These are phyloP conservation scores for Nitzschia sp. DNA, from an alignment of 108 stramenopile genomes.

Conservation along the genomic window DNA sequence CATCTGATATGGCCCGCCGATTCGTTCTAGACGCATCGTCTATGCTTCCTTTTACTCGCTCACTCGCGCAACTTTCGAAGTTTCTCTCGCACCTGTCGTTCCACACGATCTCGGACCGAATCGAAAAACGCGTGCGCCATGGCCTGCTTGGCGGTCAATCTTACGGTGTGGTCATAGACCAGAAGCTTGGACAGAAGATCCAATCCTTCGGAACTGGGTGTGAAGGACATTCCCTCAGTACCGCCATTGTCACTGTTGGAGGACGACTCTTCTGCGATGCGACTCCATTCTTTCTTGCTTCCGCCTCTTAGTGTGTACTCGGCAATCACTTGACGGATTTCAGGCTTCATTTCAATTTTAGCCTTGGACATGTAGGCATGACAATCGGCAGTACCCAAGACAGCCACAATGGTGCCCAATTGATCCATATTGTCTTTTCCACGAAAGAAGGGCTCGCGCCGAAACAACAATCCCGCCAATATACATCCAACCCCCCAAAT, in stretches of 20 bases:
- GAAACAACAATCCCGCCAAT: conserved; percentile 74
- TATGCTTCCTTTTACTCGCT: background rate
- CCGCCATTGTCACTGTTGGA: background rate
- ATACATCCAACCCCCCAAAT: conserved; percentile 89
- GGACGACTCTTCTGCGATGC: background rate
- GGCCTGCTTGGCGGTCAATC: conserved; percentile 83
- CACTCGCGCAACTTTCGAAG: conserved; percentile 5
- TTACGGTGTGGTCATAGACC: conserved; percentile 78
- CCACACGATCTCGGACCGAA: conserved; percentile 47
- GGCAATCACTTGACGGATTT: conserved; percentile 35
- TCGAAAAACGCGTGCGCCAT: conserved; percentile 87
- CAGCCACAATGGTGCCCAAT: conserved; percentile 72
- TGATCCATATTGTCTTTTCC: conserved; percentile 86
- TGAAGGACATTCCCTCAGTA: background rate
- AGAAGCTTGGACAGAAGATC: conserved; percentile 78
- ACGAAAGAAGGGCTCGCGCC: conserved; percentile 83
- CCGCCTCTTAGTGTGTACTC: conserved; percentile 24
- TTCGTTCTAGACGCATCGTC: conserved; percentile 47
- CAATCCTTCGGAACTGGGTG: conserved; percentile 57
- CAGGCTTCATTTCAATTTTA: conserved; percentile 36
- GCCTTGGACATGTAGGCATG: conserved; percentile 54
- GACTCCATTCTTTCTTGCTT: conserved; percentile 6
- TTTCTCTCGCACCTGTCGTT: conserved; percentile 13
- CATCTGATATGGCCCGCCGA: conserved; percentile 78
- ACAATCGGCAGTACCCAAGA: conserved; percentile 72